Conservation (phyloP, 2,329 filamentous ascomycete species). For the Scleromitrula shiraiana region DNA sequence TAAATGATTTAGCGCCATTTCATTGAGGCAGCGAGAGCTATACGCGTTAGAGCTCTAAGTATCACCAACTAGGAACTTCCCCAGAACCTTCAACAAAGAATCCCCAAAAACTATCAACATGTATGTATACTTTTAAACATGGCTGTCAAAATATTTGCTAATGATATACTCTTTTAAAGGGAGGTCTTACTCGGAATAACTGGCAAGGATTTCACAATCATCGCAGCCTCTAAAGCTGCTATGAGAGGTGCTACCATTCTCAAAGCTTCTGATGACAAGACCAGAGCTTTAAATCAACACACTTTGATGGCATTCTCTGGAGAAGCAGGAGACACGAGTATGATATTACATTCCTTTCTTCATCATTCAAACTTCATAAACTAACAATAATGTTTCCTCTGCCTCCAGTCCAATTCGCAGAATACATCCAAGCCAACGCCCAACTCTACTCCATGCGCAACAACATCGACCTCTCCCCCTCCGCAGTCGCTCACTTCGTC, state of each 20-base stretch:
- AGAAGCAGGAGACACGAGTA: slow-evolving; percentile 92
- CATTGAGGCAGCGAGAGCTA: slow-evolving; percentile 26
- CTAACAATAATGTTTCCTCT: slow-evolving; percentile 8
- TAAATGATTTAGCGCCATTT: slow-evolving; percentile 10
- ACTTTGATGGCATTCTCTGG: slow-evolving; percentile 93
- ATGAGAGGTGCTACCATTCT: slow-evolving; percentile 97
- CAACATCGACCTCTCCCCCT: slow-evolving; percentile 81
- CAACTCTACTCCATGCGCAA: slow-evolving; percentile 99
- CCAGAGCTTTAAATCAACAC: slow-evolving; percentile 82
- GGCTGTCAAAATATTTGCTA: slow-evolving; percentile 2
- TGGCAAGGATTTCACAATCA: slow-evolving; percentile 97
- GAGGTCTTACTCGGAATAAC: slow-evolving; percentile 97
- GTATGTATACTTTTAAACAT: slow-evolving; percentile 12
- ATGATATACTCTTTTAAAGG: slow-evolving; percentile 43
- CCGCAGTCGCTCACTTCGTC: slow-evolving; percentile 86
- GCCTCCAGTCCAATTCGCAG: slow-evolving; percentile 90
- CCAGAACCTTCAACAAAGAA: slow-evolving; percentile 18
- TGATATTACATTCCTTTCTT: slow-evolving; percentile 16
- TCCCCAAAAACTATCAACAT: slow-evolving; percentile 23
- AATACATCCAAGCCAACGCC: slow-evolving; percentile 97
- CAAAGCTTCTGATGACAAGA: slow-evolving; percentile 96
- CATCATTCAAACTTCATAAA: neutral
- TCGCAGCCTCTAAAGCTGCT: slow-evolving; percentile 94
- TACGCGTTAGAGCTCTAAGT: slow-evolving; percentile 22
- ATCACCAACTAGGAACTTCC: slow-evolving; percentile 17